Evolutionary conservation across 2,329 filamentous ascomycete genomes (phyloP).

Genomic region (Cadophora malorum): DNA sequence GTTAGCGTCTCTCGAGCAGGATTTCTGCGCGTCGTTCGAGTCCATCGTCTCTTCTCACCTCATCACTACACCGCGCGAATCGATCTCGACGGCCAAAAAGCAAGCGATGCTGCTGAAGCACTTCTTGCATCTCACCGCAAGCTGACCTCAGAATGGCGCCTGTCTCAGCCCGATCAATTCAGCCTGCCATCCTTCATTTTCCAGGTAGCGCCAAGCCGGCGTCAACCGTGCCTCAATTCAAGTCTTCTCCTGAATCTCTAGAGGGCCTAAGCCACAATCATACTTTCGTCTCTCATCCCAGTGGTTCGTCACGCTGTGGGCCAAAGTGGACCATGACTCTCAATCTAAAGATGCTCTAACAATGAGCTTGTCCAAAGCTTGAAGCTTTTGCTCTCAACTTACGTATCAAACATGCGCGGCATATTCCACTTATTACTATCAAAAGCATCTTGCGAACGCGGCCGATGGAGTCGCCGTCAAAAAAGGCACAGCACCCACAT

Average conservation of each 20-base stretch:
- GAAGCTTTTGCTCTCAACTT: slow-evolving; percentile 5
- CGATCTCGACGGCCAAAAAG: not conserved
- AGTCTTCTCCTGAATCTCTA: not conserved
- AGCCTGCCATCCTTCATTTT: not conserved
- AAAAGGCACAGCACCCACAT: slow-evolving; percentile 2
- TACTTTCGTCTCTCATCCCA: not conserved
- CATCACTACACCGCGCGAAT: not conserved
- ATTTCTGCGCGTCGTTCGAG: not conserved
- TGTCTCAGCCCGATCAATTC: slow-evolving; percentile 15
- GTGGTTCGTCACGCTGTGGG: not conserved
- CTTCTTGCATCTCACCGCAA: not conserved
- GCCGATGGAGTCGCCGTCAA: not conserved
- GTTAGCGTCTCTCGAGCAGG: too few species aligned
- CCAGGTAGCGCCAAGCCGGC: slow-evolving; percentile 7
- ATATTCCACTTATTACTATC: not conserved
- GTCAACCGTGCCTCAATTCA: not conserved
- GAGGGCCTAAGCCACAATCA: slow-evolving; percentile 1
- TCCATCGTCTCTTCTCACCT: not conserved
- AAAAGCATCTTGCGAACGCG: not conserved
- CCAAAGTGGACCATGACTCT: not conserved
- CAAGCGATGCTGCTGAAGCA: slow-evolving; percentile 5
- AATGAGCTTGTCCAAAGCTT: slow-evolving; percentile 11
- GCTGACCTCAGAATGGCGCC: not conserved
- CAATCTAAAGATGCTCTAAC: not conserved
- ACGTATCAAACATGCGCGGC: slow-evolving; percentile 8